phyloP scores from a whole-genome alignment of 164 flowering plant species.

The Stephania yunnanensis region DNA sequence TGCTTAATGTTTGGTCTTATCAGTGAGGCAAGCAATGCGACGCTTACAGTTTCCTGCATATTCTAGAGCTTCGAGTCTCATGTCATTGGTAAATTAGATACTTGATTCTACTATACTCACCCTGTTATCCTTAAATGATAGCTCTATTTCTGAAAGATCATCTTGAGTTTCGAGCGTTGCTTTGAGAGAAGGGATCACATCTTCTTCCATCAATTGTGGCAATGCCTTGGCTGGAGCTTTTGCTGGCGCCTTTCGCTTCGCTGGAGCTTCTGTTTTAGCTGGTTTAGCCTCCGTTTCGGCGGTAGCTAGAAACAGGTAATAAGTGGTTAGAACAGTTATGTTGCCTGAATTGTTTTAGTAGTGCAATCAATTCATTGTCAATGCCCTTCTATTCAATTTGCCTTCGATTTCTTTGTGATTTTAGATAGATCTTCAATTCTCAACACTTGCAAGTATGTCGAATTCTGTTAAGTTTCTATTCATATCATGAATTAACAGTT shows the following conservation, averaged over 20 bases:
- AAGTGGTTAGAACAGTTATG: background rate
- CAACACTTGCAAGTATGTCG: too few species aligned
- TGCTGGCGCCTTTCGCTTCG: slow-evolving; percentile 40
- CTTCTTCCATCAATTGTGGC: slow-evolving; percentile 79
- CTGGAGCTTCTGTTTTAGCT: slow-evolving; percentile 20
- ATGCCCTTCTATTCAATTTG: background rate
- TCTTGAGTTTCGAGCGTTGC: slow-evolving; percentile 52
- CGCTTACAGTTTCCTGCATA: background rate
- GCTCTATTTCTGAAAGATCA: slow-evolving; percentile 52
- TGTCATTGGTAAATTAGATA: background rate
- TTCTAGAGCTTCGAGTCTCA: background rate
- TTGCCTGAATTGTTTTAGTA: background rate
- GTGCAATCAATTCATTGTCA: background rate
- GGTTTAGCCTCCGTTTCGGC: slow-evolving; percentile 17
- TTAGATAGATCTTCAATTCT: too few species aligned
- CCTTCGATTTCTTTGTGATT: too few species aligned
- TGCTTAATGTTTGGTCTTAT: background rate
- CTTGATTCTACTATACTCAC: slow-evolving; percentile 19
- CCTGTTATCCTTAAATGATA: slow-evolving; percentile 60
- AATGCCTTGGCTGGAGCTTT: slow-evolving; percentile 66
- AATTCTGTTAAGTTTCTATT: too few species aligned
- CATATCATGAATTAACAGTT: too few species aligned
- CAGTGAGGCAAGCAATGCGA: background rate
- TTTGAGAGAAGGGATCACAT: slow-evolving; percentile 66
- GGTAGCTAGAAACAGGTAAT: slow-evolving; percentile 6